Base-by-base conservation (phyloP, 176 grass and related monocot genomes). In the Hordeum vulgare region DNA sequence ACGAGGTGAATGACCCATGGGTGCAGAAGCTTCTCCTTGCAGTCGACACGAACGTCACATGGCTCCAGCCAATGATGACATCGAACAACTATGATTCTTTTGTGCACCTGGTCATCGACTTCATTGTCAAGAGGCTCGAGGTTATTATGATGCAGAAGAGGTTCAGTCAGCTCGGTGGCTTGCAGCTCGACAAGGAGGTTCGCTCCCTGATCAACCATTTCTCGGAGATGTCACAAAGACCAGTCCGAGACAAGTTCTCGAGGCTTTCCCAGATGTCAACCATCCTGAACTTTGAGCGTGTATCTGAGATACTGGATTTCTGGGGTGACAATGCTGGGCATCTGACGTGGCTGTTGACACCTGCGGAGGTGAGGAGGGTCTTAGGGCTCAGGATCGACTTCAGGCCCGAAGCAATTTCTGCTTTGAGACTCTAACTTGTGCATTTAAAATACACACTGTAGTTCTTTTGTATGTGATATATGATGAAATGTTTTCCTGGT, bases 61-160 rank as follows among this genome's bases (percentile, higher is more conserved):
- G 96, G 96, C 79, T 98, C 60, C 93, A 98, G 66, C 89, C 90
- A 31, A 69, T 85, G 66, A 91, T 98, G 92, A 98, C 96, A 53
- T 88, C 90, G 11, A 93, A 89, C 76, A 98, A 95, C 57, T 98
- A 98, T 3, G 96, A 98, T 81, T 93, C 89, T 1, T 94, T 98
- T 83, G 84, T 98, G 24, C 89, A 93, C 63, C 78, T 98, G 71
- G 75, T 93, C 33, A 90, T 98, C 4, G 93, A 95, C 77, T 98
- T 98, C 80, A 89, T 98, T 74, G 93, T 93, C 71, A 98, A 88
- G 89, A 91, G 96, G 88, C 87, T 98, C 1, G 96, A 95, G 87
- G 96, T 98, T 35, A 98, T 98, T 62, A 98, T 98, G 96, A 93
- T 95, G 91, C 93, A 95, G 89, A 98, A 98, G 76, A 85, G 89